Base-by-base conservation (phyloP, 2,329 filamentous ascomycete species). In the Neofusicoccum laricinum region DNA sequence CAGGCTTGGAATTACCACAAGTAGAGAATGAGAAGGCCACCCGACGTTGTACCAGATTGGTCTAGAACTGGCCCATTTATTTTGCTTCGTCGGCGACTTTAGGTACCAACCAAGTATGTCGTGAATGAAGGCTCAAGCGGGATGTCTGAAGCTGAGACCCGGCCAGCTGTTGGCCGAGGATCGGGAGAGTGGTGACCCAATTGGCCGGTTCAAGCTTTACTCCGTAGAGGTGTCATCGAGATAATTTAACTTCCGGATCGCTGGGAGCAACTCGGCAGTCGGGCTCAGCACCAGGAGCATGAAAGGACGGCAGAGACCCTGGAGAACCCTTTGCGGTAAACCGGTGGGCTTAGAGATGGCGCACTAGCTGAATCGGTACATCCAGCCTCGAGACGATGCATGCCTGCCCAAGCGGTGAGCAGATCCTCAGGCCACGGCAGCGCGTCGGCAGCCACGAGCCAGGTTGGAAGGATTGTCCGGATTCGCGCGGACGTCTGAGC, bases 351-450 rank as follows among this genome's bases (percentile, higher is more conserved):
- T n/a, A 17, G 30, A 34, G 12, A 12, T 19, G 6, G 41, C 10
- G 15, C 6, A 6, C 15, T 59, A 46, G 25, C 25, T 15, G 17
- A 21, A 46, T 46, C 36, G 6, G 41, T 10, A n/a, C 3, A 11
- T 36, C 15, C 30, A 19, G 55, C 21, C 41, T 59, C 55, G 25
- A 59, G 10, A 36, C 12, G 41, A 45, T 8, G 55, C 55, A 59
- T 45, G 55, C 12, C 40, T 59, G 55, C 55, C 55, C 55, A 59
- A 59, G 21, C 4, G 41, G 30, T 59, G 41, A 59, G 55, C 55
- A 59, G 55, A 46, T 46, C 11, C 40, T 59, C 55, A 48, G 40
- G 40, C 41, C 38, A 58, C 11, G 40, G 25, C 25, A 11, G 32
- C 19, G 36, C n/a, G 32, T 19, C 21, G 25, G n/a, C 38, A 2